Percentiles rank a stretch among this genome's conserved stretches.
These are phyloP conservation scores for Stylonectria norvegica DNA, from an alignment of 2,329 filamentous ascomycete species.

Conservation along the genomic window DNA sequence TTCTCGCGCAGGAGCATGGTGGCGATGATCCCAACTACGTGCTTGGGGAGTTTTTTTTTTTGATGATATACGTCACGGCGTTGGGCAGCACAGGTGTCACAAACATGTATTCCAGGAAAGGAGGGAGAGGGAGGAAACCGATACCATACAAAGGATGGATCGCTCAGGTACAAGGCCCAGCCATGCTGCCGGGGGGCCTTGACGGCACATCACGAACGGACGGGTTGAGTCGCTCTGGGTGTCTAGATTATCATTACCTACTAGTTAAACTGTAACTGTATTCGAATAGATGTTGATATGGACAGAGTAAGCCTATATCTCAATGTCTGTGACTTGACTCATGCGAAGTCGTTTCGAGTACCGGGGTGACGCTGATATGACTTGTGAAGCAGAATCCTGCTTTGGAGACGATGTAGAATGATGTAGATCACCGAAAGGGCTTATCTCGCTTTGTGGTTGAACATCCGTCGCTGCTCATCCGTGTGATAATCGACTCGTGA, in stretches of 20 bases:
- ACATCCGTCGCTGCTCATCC: too few species aligned
- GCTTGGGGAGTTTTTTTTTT: too few species aligned
- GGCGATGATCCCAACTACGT: too few species aligned
- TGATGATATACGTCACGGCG: conserved; percentile 32
- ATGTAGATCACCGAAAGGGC: too few species aligned
- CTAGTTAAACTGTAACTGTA: conserved; percentile 40
- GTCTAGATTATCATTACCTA: too few species aligned
- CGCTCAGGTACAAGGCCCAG: conserved; percentile 10
- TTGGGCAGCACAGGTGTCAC: conserved; percentile 27
- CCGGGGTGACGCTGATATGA: background rate
- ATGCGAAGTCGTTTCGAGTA: conserved; percentile 1
- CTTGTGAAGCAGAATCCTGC: too few species aligned
- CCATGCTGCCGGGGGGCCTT: conserved; percentile 8
- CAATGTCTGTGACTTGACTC: too few species aligned
- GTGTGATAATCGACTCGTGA: too few species aligned
- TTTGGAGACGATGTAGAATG: too few species aligned
- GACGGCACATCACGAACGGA: conserved; percentile 19
- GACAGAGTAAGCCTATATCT: too few species aligned
- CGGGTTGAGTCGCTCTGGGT: conserved; percentile 20
- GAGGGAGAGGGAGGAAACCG: conserved; percentile 18
- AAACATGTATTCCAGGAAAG: conserved; percentile 25
- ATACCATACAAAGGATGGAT: conserved; percentile 27
- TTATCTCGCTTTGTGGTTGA: too few species aligned
- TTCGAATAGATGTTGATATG: conserved; percentile 40
- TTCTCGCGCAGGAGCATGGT: conserved; percentile 6